Conservation (phyloP, 768 basidiomycete genomes). For the Mycena vulgaris region DNA sequence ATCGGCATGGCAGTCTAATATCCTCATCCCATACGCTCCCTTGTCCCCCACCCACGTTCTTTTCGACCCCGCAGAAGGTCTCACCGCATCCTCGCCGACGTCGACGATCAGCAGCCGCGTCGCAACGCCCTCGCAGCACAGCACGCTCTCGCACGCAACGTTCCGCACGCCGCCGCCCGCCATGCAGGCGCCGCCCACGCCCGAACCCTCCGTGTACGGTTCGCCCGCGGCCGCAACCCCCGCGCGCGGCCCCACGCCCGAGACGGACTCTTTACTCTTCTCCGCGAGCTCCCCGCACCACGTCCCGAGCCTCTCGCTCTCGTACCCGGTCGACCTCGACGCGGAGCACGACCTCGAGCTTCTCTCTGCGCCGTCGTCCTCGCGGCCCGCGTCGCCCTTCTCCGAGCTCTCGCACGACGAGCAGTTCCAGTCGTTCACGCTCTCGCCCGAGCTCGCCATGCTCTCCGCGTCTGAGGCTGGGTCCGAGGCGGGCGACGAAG, state of each 20-base stretch:
- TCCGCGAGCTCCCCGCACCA: slow-evolving; percentile 37
- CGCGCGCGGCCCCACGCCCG: slow-evolving; percentile 36
- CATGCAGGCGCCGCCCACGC: slow-evolving; percentile 25
- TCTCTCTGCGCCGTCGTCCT: slow-evolving; percentile 61
- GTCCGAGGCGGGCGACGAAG: slow-evolving; percentile 18
- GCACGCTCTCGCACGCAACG: slow-evolving; percentile 36
- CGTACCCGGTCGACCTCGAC: slow-evolving; percentile 59
- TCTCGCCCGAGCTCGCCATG: background rate
- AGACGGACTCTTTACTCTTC: slow-evolving; percentile 34
- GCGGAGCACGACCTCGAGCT: slow-evolving; percentile 61
- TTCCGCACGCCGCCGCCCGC: slow-evolving; percentile 36
- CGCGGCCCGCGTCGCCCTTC: slow-evolving; percentile 58
- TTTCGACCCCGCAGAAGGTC: slow-evolving; percentile 50
- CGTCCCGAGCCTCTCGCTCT: slow-evolving; percentile 60
- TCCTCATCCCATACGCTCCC: slow-evolving; percentile 61
- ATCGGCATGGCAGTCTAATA: slow-evolving; percentile 55
- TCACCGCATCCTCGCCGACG: slow-evolving; percentile 41
- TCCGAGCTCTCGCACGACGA: slow-evolving; percentile 41
- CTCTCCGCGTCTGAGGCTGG: slow-evolving; percentile 13
- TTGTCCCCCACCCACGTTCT: slow-evolving; percentile 66
- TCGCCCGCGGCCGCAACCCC: slow-evolving; percentile 41
- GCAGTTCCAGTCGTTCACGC: slow-evolving; percentile 22
- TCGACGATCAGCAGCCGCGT: slow-evolving; percentile 45
- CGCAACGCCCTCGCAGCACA: slow-evolving; percentile 42
- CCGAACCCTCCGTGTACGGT: slow-evolving; percentile 35